Conservation (phyloP, 163 green algal genomes). For the Chlamydomonas reinhardtii region DNA sequence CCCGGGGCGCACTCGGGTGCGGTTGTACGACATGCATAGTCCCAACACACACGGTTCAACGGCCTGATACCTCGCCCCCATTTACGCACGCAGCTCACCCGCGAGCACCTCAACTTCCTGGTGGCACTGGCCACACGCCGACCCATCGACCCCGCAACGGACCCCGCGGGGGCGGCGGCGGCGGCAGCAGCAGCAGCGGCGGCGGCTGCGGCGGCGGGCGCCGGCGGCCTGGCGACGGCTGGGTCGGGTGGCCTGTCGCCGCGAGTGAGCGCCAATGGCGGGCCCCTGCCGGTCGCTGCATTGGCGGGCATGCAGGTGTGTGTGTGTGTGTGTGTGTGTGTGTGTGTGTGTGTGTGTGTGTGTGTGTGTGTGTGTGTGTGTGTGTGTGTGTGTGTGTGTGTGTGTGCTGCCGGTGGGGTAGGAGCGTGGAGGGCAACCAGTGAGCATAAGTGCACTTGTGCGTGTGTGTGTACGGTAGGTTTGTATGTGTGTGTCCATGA, state of each 20-base stretch:
- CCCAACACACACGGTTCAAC: no score
- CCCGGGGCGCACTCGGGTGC: no score
- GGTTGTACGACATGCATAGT: no score
- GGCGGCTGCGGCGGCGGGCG: not conserved
- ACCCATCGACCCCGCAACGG: not conserved
- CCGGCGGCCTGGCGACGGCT: not conserved
- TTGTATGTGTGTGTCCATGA: no score
- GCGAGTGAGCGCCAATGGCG: constrained; percentile 20
- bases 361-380: no score
- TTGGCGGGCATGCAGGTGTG: not conserved
- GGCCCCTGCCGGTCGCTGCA: not conserved
- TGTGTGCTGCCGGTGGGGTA: no score
- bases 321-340: not conserved
- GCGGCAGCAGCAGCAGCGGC: no score
- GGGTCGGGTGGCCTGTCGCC: constrained; percentile 48
- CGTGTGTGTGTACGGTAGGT: not conserved
- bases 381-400: no score
- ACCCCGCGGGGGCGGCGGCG: not conserved
- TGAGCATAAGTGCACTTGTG: constrained; percentile 11
- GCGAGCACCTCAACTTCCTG: constrained; percentile 74
- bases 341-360: no score
- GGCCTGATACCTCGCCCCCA: no score
- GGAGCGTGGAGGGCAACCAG: no score
- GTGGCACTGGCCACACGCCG: constrained; percentile 8
- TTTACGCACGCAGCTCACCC: constrained; percentile 38